Evolutionary conservation across 441 rosid genomes (phyloP), one percentile per base, ranked within the genome.

Genomic region (Euphorbia celastroides): DNA sequence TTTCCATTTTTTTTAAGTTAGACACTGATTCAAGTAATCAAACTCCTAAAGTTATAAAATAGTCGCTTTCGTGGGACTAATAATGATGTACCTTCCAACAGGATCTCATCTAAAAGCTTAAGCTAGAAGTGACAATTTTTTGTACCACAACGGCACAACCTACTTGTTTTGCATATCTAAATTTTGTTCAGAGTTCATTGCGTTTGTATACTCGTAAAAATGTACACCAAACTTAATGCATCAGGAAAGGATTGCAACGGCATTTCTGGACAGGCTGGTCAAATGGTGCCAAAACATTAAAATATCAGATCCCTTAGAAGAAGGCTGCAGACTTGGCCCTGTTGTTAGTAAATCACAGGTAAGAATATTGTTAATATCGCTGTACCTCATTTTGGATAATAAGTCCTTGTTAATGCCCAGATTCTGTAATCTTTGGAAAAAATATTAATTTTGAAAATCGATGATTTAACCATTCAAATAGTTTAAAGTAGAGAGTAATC

Each of bases 301-400:
- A 78, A 84, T 94, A 67, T 88, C 97, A 19, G 94, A 89, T 84
- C 99, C 99, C 59, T 78, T 94, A 25, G 96, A 89, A 83, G 97
- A 89, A 77, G 91, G 91, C 60, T 94, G 97, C 83, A 85, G 86
- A 83, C 92, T 94, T 78, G 99, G 97, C 28, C 97, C 99, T 26
- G 84, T 92, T 74, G 88, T 91, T 66, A 89, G 96, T 69, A 76
- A 56, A 79, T 88, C 82, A 20, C 99, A 93, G 90, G 98, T 86
- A 74, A 73, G 62, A 17, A 42, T 26, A 42, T 67, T 42, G 16
- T 67, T 13, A 62, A 46, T 57, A 23, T 12, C 22, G 26, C 31
- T 27, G 60, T 30, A 16, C 41, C 41, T 72, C 14, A 58, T 32
- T 42, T n/a, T 8, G 10, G 32, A 48, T 20, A 5, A 0, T 20